Evolutionary conservation across 1,284 basidiomycete genomes (phyloP).

Genomic region (Clitocybe nebularis): DNA sequence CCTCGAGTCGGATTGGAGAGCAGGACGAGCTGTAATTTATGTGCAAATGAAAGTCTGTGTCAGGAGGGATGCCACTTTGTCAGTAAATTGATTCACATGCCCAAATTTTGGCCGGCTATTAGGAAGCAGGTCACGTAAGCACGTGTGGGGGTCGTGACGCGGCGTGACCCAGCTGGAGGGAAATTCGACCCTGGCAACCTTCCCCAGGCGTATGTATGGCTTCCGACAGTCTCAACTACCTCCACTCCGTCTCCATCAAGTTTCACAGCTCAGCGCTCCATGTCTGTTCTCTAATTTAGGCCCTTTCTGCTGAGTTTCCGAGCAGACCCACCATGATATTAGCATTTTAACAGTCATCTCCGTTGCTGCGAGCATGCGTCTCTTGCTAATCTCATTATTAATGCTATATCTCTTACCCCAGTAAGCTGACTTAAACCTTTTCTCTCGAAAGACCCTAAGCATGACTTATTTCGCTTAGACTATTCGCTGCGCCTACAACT

Average conservation of each 20-base stretch:
- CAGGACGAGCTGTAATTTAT: not conserved
- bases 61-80: not conserved
- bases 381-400: constrained; percentile 3
- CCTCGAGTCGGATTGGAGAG: constrained; percentile 6
- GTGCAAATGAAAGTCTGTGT: not conserved
- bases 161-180: not conserved
- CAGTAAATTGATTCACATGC: not conserved
- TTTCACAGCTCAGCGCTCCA: too few relatives aligned
- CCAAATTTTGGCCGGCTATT: not conserved
- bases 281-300: too few relatives aligned
- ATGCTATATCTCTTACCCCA: constrained; percentile 5
- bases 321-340: too few relatives aligned
- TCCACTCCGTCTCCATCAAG: too few relatives aligned
- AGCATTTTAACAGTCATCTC: too few relatives aligned
- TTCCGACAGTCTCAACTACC: too few relatives aligned
- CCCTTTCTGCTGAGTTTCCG: too few relatives aligned
- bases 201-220: too few relatives aligned
- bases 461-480: constrained; percentile 9
- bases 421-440: constrained; percentile 8
- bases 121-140: constrained; percentile 1
- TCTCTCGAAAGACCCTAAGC: not conserved
- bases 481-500: constrained; percentile 17
- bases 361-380: not conserved
- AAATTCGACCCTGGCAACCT: not conserved
- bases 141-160: not conserved